Conservation (phyloP, 2,329 filamentous ascomycete species). For the Ilyonectria sp. region DNA sequence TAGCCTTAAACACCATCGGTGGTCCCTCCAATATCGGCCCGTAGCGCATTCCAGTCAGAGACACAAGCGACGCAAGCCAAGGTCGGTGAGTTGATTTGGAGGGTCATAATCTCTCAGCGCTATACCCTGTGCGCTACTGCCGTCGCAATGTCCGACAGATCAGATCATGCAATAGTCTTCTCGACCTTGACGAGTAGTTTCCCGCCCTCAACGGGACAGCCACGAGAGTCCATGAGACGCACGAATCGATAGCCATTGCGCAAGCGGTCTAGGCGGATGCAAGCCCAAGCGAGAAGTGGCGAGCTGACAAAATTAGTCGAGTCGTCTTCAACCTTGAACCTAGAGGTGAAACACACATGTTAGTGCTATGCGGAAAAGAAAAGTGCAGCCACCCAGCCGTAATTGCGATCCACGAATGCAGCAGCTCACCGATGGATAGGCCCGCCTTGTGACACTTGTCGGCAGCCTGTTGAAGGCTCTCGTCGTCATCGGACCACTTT, state of each 20-base stretch:
- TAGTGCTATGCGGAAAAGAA: conserved; percentile 37
- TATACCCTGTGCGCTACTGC: neutral
- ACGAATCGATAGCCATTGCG: conserved; percentile 70
- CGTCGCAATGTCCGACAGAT: conserved; percentile 20
- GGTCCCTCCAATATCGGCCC: neutral
- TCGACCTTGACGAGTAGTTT: conserved; percentile 68
- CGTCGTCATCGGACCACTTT: neutral
- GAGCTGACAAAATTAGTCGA: conserved; percentile 55
- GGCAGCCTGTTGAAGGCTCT: neutral
- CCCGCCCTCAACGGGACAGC: conserved; percentile 60
- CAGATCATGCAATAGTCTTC: conserved; percentile 59
- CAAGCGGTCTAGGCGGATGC: conserved; percentile 72
- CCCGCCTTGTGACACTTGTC: conserved; percentile 12
- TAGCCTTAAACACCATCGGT: neutral
- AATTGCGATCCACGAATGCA: neutral
- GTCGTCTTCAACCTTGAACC: conserved; percentile 70
- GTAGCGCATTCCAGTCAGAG: neutral
- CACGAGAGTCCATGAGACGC: conserved; percentile 62
- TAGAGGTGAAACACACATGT: conserved; percentile 47
- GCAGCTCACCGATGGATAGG: neutral
- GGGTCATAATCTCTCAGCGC: neutral
- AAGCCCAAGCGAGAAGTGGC: conserved; percentile 68
- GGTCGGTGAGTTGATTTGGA: conserved; percentile 19
- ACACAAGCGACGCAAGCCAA: neutral
- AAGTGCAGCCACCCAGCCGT: conserved; percentile 23